Evolutionary conservation across 176 grass and related monocot genomes (phyloP).

Genomic region (Cenchrus fungigraminus): DNA sequence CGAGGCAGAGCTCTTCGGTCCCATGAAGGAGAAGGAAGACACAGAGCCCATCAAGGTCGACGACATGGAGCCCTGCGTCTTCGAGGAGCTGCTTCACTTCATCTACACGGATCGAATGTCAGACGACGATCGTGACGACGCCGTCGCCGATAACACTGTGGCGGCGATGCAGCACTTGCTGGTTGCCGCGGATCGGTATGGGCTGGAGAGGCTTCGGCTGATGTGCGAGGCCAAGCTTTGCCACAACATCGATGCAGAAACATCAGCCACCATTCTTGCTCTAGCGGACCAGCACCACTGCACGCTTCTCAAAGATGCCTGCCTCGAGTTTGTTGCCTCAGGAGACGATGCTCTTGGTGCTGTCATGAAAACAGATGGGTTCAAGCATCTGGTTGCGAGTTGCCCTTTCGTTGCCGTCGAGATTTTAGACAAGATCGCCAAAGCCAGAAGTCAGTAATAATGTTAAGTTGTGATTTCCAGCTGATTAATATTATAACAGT

Average conservation of each 20-base stretch:
- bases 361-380: not conserved
- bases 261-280: not conserved
- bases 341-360: not conserved
- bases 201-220: conserved; percentile 23
- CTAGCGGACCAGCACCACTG: conserved; percentile 43
- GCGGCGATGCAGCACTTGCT: conserved; percentile 21
- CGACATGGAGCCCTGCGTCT: conserved; percentile 18
- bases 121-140: too few species aligned
- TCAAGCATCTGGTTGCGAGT: conserved; percentile 19
- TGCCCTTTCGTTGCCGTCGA: conserved; percentile 18
- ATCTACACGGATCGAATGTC: conserved; percentile 13
- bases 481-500: too few species aligned
- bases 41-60: not conserved
- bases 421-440: not conserved
- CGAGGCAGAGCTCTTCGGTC: conserved; percentile 33
- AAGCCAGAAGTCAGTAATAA: not conserved
- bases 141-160: not conserved
- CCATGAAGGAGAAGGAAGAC: not conserved
- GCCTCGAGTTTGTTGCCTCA: conserved; percentile 25
- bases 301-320: not conserved
- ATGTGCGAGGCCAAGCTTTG: conserved; percentile 33
- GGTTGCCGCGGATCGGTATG: conserved; percentile 35
- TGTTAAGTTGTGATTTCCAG: too few species aligned
- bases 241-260: not conserved
- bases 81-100: conserved; percentile 26